Conservation (phyloP, 805 yeast genomes). For the Cephaloascus albidus region DNA sequence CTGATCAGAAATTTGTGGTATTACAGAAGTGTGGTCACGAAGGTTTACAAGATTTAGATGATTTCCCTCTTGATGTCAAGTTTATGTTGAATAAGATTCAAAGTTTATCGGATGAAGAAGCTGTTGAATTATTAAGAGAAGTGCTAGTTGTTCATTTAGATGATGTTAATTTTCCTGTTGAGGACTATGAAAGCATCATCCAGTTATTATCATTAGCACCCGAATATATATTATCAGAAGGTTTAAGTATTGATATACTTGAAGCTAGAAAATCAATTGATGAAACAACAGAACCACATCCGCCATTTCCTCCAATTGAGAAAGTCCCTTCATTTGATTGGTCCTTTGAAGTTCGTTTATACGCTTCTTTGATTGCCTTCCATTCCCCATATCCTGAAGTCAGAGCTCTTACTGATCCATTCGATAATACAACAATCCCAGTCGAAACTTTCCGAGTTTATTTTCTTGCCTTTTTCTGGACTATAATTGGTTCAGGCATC, state of each 20-base stretch:
- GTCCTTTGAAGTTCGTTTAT: constrained; percentile 24
- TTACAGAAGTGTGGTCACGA: constrained; percentile 17
- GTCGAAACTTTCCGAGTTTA: constrained; percentile 49
- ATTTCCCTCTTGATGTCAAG: constrained; percentile 18
- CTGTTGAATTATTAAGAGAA: constrained; percentile 26
- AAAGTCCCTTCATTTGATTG: constrained; percentile 9
- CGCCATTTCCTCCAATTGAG: neutral
- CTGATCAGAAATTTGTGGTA: constrained; percentile 16
- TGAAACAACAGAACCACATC: neutral
- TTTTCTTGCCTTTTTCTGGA: constrained; percentile 41
- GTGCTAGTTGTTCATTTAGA: constrained; percentile 30
- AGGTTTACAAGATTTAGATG: constrained; percentile 15
- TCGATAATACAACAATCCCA: constrained; percentile 39
- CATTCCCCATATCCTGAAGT: constrained; percentile 61
- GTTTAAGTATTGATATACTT: neutral
- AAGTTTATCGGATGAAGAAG: constrained; percentile 17
- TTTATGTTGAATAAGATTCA: constrained; percentile 23
- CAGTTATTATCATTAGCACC: constrained; percentile 5
- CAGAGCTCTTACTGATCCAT: constrained; percentile 50
- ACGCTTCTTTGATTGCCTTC: constrained; percentile 28
- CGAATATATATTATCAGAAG: neutral
- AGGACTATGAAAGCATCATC: constrained; percentile 22
- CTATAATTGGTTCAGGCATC: constrained; percentile 42
- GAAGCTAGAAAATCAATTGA: too few species aligned
- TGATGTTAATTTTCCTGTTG: constrained; percentile 37